Base-by-base conservation (phyloP, 2,329 filamentous ascomycete genomes). In the Hymenoscyphus infarciens region DNA sequence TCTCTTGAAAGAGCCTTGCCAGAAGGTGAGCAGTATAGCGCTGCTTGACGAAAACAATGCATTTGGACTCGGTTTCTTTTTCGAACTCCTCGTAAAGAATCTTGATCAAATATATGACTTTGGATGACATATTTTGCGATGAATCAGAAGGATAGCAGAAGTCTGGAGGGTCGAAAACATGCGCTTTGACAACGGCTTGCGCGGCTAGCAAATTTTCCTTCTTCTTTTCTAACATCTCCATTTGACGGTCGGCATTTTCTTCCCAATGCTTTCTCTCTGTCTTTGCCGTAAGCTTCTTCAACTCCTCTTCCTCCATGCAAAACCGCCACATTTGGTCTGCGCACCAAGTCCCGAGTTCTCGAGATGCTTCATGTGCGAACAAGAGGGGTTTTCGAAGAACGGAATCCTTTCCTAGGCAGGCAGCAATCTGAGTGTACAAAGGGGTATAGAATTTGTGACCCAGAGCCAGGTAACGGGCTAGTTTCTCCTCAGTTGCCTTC, bases 1-100 rank as follows among this genome's bases (percentile, higher is more conserved):
- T 71, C 19, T 83, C 80, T 42, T 75, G 75, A 65, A 96, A 88
- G 0, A 96, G 78, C 53, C 89, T 85, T 1, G 83, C 79, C 1
- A 99, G 78, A 16, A 96, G 75, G 19, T 85, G 83, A 0, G 93
- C 94, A 0, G 92, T 94, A 66, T 89, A 86, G 49, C 92, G 82
- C 72, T 89, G 83, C 64, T 91, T 82, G 0, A 96, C 92, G 74
- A 99, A 98, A 0, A 98, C 84, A 61, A 99, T 96, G 71, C 92
- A 96, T 64, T 87, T 87, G 31, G 82, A 79, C 6, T 86, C 80
- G 1, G 80, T 81, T 2, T 79, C 76, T 1, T 80, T 75, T 35
- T 82, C 77, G 70, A 92, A 97, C 57, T 88, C 82, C 7, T 84
- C 75, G 2, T 75, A 73, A 0, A 98, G 79, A 61, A 87, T 84